Conservation (phyloP, 2,329 filamentous ascomycete genomes). For the Xylariaceae sp. region DNA sequence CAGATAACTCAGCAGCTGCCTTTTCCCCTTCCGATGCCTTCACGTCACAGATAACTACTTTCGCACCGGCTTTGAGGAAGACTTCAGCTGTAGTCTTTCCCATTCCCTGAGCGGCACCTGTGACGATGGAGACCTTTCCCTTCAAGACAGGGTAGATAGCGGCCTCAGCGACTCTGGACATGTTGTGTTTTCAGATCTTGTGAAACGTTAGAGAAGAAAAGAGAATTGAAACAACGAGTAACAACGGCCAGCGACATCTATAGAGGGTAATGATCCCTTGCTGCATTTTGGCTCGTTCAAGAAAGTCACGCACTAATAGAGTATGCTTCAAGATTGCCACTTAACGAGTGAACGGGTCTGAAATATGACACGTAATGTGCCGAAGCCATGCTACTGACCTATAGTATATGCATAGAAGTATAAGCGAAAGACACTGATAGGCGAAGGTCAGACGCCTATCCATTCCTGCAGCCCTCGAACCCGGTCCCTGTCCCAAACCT, state of each 20-base stretch:
- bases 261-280: not conserved
- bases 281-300: too few relatives aligned
- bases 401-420: not conserved
- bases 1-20: slow-evolving; percentile 14
- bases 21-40: slow-evolving; percentile 24
- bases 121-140: slow-evolving; percentile 31
- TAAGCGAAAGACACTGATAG: not conserved
- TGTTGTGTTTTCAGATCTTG: slow-evolving; percentile 2
- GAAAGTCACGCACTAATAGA: too few relatives aligned
- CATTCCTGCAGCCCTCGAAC: not conserved
- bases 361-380: too few relatives aligned
- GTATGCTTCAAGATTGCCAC: too few relatives aligned
- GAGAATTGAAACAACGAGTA: not conserved
- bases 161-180: slow-evolving; percentile 12
- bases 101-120: slow-evolving; percentile 36
- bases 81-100: slow-evolving; percentile 34
- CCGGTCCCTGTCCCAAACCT: not conserved
- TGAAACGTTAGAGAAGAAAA: not conserved
- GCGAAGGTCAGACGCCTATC: not conserved
- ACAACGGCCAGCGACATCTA: too few relatives aligned
- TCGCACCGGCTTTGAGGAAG: slow-evolving; percentile 32
- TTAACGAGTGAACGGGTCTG: too few relatives aligned
- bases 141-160: slow-evolving; percentile 21
- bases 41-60: slow-evolving; percentile 28
- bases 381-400: too few relatives aligned